Evolutionary conservation across 805 yeast species (phyloP).

Genomic region (Debaryomyces maramus): DNA sequence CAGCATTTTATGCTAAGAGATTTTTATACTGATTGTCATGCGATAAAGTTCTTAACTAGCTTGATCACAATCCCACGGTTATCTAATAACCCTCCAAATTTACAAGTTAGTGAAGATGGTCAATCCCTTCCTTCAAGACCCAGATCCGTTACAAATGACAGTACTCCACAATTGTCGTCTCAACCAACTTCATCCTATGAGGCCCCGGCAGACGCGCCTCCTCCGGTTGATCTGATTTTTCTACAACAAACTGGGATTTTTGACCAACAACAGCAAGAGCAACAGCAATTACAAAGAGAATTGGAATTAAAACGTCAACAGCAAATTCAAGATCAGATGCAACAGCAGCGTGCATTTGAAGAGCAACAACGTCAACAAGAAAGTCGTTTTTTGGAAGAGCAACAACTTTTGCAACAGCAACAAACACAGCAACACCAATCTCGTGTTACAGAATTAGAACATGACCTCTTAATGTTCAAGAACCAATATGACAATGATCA

Average conservation of each 20-base stretch:
- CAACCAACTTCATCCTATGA: slow-evolving; percentile 40
- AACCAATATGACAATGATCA: slow-evolving; percentile 88
- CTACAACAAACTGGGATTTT: slow-evolving; percentile 58
- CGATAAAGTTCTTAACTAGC: slow-evolving; percentile 76
- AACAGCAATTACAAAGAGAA: slow-evolving; percentile 58
- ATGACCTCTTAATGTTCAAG: slow-evolving; percentile 70
- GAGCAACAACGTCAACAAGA: slow-evolving; percentile 72
- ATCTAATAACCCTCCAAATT: slow-evolving; percentile 58
- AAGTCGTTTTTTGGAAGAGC: slow-evolving; percentile 67
- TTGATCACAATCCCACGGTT: slow-evolving; percentile 78
- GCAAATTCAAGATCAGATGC: slow-evolving; percentile 66
- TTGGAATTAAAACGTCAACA: slow-evolving; percentile 62
- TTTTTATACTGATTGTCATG: slow-evolving; percentile 87
- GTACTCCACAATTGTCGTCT: slow-evolving; percentile 42
- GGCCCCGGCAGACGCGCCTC: slow-evolving; percentile 34
- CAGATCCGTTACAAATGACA: slow-evolving; percentile 23
- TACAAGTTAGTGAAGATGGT: slow-evolving; percentile 48
- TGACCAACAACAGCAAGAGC: slow-evolving; percentile 57
- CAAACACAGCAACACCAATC: slow-evolving; percentile 74
- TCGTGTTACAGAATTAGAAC: slow-evolving; percentile 75
- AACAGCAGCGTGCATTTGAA: slow-evolving; percentile 72
- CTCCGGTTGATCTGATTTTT: slow-evolving; percentile 35
- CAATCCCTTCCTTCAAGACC: slow-evolving; percentile 29
- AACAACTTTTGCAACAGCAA: slow-evolving; percentile 66
- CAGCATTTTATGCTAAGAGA: slow-evolving; percentile 75